Base-by-base conservation (phyloP, 345 rosid species). In the Kandelia obovata region DNA sequence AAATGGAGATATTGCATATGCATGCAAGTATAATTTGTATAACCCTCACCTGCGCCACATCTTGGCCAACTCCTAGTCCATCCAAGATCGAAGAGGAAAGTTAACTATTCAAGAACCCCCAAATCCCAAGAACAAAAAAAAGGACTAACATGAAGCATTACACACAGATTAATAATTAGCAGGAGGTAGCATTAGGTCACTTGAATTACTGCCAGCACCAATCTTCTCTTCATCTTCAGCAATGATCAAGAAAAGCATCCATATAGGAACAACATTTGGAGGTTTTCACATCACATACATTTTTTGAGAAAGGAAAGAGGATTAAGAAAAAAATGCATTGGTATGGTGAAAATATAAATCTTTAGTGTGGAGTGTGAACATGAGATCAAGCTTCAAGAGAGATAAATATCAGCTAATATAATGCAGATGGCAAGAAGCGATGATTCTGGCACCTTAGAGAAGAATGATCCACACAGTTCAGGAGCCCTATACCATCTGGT, bases 401-500 rank as follows among this genome's bases (percentile, higher is more conserved):
- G 7, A 27, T 53, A 55, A 70, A 75, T 2, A 73, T 67, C 56
- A 74, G 75, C 53, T 58, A 77, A 66, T 65, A 71, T 66, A 67
- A 82, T 67, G 65, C 15, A 78, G 62, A 71, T 67, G 72, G 58
- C 66, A 74, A 73, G 62, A 37, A 37, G 66, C 39, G 64, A 56
- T 15, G 64, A 59, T 60, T 64, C 57, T 68, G 55, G 70, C 71
- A 93, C 97, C 96, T 93, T 93, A 49, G 98, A 91, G 91, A 89
- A 89, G 80, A 91, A 93, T 28, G 98, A 93, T 71, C 98, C 98
- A 78, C 98, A 93, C 34, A 93, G 79, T 84, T 93, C 98, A 37
- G 98, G 98, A 66, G 97, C 98, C 55, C 97, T 78, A 68, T 91
- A 93, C 98, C 97, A 93, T 78, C 97, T 86, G 58, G 98, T 93